These are phyloP conservation scores for Incumbomyces lentus DNA, from an alignment of 2,329 filamentous ascomycete species.

Conservation along the genomic window DNA sequence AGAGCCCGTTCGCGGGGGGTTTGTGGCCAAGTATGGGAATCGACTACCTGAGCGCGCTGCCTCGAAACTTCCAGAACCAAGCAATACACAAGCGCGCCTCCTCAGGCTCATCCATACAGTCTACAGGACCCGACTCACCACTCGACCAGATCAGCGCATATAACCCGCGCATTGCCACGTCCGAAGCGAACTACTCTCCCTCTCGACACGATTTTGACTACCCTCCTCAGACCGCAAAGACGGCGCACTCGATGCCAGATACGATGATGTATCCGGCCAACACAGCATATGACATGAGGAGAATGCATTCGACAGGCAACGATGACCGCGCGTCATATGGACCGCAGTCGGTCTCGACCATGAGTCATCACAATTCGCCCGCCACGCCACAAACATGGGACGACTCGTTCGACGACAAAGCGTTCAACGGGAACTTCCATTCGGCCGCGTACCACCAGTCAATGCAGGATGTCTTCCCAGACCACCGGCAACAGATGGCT, in stretches of 20 bases:
- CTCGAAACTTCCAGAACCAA: constrained; percentile 18
- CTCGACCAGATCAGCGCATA: constrained; percentile 27
- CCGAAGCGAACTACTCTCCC: constrained; percentile 35
- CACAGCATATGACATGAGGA: constrained; percentile 38
- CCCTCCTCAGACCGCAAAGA: constrained; percentile 28
- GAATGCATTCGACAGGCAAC: constrained; percentile 42
- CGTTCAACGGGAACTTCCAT: constrained; percentile 37
- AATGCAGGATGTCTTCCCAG: constrained; percentile 52
- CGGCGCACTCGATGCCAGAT: constrained; percentile 43
- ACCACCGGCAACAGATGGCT: constrained; percentile 38
- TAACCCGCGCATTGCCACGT: constrained; percentile 34
- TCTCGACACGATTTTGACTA: constrained; percentile 28
- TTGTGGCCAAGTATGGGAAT: constrained; percentile 13
- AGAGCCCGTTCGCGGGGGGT: constrained; percentile 16
- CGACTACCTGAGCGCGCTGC: constrained; percentile 18
- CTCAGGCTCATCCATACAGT: constrained; percentile 34
- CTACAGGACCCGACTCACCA: constrained; percentile 34
- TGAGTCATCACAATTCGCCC: constrained; percentile 48
- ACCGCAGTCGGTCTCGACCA: constrained; percentile 49
- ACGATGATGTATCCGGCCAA: constrained; percentile 26
- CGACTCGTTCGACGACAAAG: constrained; percentile 1
- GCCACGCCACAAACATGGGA: constrained; percentile 45
- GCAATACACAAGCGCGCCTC: constrained; percentile 31
- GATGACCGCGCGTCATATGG: constrained; percentile 44
- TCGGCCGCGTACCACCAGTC: constrained; percentile 31